A percentile compares a stretch with the other conserved stretches of the same genome.
Conservation (phyloP, 345 rosid genomes). For the Dimocarpus longan region DNA sequence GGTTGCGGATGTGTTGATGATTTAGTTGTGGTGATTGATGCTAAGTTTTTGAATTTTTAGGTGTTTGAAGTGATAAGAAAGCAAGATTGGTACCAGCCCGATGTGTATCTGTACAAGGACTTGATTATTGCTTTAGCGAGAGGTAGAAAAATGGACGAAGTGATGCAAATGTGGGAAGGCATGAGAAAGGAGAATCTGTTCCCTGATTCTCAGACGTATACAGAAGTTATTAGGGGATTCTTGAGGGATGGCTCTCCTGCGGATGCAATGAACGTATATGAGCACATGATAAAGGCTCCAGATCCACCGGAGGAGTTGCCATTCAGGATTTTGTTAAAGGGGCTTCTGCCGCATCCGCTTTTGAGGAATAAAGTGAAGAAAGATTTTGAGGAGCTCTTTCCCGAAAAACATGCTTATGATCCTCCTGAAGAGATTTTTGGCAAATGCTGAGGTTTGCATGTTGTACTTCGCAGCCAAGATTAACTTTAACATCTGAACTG, state of each 20-base stretch:
- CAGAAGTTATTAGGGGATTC: conserved; percentile 85
- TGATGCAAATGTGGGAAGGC: conserved; percentile 69
- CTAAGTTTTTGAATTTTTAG: conserved; percentile 40
- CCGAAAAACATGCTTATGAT: conserved; percentile 85
- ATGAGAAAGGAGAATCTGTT: conserved; percentile 78
- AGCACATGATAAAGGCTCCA: conserved; percentile 90
- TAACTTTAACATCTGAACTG: background rate
- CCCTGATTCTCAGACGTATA: conserved; percentile 86
- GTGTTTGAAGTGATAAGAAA: conserved; percentile 70
- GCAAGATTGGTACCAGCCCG: conserved; percentile 86
- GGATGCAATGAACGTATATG: conserved; percentile 92
- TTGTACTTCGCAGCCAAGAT: background rate
- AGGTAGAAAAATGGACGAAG: conserved; percentile 77
- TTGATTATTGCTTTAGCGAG: conserved; percentile 66
- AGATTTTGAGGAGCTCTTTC: conserved; percentile 88
- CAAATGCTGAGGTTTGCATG: conserved; percentile 46
- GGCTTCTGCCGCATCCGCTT: conserved; percentile 88
- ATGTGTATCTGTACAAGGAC: conserved; percentile 85
- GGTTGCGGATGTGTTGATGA: background rate
- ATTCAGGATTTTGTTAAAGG: conserved; percentile 83
- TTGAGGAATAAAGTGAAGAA: conserved; percentile 89
- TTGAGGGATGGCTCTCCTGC: conserved; percentile 82
- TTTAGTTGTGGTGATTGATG: background rate
- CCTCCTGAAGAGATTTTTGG: conserved; percentile 96
- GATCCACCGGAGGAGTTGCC: conserved; percentile 94